phyloP scores from a whole-genome alignment of 2,329 filamentous ascomycete genomes.

The Cyphellophora europaea region DNA sequence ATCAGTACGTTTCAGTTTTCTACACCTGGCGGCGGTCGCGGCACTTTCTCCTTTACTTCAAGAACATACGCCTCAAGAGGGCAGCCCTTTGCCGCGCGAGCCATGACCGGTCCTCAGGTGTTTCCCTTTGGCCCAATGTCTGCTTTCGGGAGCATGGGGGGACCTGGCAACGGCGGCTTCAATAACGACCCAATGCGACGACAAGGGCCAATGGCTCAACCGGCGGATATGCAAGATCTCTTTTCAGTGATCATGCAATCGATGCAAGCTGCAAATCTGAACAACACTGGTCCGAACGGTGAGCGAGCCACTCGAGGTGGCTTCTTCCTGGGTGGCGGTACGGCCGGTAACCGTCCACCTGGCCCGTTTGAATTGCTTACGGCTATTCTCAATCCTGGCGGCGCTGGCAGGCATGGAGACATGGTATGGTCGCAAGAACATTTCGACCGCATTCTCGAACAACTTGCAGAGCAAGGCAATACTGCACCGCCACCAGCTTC shows the following conservation, averaged over 20 bases:
- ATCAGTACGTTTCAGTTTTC: conserved; percentile 17
- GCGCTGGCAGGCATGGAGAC: conserved; percentile 53
- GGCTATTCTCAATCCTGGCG: conserved; percentile 28
- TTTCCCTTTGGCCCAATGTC: not conserved
- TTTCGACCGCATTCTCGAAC: conserved; percentile 76
- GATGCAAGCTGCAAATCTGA: conserved; percentile 7
- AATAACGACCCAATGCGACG: not conserved
- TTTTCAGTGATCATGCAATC: conserved; percentile 16
- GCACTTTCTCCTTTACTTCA: conserved; percentile 16
- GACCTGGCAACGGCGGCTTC: not conserved
- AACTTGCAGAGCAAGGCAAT: conserved; percentile 72
- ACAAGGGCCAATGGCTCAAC: conserved; percentile 2
- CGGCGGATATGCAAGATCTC: conserved; percentile 14
- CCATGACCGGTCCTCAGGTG: not conserved
- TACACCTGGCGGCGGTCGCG: conserved; percentile 12
- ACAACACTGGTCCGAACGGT: no score
- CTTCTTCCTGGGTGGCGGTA: conserved; percentile 2
- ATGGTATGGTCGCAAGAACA: conserved; percentile 86
- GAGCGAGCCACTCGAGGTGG: not conserved
- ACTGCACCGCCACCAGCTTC: conserved; percentile 77
- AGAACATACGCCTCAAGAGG: conserved; percentile 7
- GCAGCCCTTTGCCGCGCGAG: not conserved
- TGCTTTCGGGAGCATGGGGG: not conserved
- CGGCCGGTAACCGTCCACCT: conserved; percentile 1
- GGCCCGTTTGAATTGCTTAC: conserved; percentile 38